Conservation (phyloP, 768 basidiomycete genomes). For the Aureoboletus auriporus region DNA sequence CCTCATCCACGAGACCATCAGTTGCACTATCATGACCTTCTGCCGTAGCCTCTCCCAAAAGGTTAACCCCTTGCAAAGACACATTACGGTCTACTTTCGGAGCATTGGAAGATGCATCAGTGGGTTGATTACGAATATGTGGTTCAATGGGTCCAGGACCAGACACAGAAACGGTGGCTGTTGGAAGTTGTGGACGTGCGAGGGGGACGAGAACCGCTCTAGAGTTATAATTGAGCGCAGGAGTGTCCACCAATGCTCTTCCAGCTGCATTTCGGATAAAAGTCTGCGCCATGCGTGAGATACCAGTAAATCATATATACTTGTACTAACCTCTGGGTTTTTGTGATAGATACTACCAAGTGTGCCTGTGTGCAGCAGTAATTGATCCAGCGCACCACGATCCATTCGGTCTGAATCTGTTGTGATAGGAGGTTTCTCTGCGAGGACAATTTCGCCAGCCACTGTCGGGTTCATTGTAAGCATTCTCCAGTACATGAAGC, state of each 20-base stretch:
- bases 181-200: constrained; percentile 47
- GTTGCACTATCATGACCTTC: constrained; percentile 3
- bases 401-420: constrained; percentile 98
- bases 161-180: constrained; percentile 42
- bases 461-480: constrained; percentile 88
- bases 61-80: constrained; percentile 18
- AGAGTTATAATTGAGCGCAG: constrained; percentile 83
- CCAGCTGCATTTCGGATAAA: constrained; percentile 90
- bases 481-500: constrained; percentile 99
- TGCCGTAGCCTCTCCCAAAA: constrained; percentile 11
- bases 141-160: constrained; percentile 49
- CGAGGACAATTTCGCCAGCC: constrained; percentile 85
- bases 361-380: constrained; percentile 90
- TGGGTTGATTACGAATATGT: constrained; percentile 21
- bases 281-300: constrained; percentile 47
- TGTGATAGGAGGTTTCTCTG: constrained; percentile 95
- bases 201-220: constrained; percentile 66
- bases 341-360: constrained; percentile 97
- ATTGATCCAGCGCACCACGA: constrained; percentile 90
- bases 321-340: constrained; percentile 74
- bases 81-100: constrained; percentile 33
- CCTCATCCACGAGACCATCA: constrained; percentile 23
- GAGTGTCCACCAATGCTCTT: constrained; percentile 80
- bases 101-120: constrained; percentile 19
- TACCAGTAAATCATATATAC: neutral